Percentiles rank a stretch among this genome's conserved stretches.
Conservation (phyloP, 306 rosid species). For the Neltuma alba region DNA sequence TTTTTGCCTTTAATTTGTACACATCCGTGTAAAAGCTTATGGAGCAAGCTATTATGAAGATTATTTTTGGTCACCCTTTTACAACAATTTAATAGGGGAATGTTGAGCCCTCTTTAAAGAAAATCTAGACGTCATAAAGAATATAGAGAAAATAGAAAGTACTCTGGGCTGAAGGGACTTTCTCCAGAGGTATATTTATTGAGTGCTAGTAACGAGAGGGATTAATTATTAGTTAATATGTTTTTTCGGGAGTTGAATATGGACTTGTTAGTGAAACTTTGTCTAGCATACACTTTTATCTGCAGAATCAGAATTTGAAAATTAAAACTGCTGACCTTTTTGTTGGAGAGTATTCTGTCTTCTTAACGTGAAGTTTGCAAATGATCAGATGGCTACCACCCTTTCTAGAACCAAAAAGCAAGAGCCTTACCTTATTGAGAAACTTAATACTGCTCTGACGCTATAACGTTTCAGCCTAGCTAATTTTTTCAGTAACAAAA, state of each 20-base stretch:
- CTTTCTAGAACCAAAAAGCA: not conserved
- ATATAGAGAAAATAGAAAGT: not conserved
- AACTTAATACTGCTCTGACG: slow-evolving; percentile 17
- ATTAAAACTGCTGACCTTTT: slow-evolving; percentile 20
- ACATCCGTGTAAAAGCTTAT: slow-evolving; percentile 26
- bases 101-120: slow-evolving; percentile 9
- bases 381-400: not conserved
- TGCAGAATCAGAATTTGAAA: not conserved
- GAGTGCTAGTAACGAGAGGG: not conserved
- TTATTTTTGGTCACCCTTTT: slow-evolving; percentile 24
- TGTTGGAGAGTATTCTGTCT: not conserved
- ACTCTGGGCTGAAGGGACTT: not conserved
- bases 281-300: slow-evolving; percentile 4
- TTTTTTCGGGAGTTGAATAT: not conserved
- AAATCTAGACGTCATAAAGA: slow-evolving; percentile 17
- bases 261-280: slow-evolving; percentile 14
- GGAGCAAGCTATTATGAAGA: slow-evolving; percentile 10
- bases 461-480: slow-evolving; percentile 27
- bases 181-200: not conserved
- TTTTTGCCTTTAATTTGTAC: not conserved
- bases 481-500: not conserved
- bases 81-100: slow-evolving; percentile 10
- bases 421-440: slow-evolving; percentile 8
- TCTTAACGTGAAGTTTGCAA: not conserved
- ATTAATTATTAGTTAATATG: not conserved